These are phyloP conservation scores for Gardenia jasminoides DNA, from an alignment of 257 asterid genomes.

Conservation along the genomic window DNA sequence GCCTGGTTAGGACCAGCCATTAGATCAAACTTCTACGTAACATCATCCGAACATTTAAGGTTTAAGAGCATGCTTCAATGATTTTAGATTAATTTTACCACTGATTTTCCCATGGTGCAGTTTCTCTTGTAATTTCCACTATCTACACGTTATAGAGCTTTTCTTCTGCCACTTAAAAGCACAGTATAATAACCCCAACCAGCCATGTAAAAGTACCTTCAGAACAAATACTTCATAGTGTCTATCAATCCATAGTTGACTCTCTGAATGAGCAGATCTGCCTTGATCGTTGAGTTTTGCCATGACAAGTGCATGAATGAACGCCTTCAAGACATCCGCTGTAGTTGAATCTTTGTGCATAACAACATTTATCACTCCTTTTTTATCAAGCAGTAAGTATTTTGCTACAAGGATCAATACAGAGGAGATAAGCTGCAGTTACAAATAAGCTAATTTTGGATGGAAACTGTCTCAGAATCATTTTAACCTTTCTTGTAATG, in stretches of 20 bases:
- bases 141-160: too few relatives aligned
- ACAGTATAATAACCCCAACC: neutral
- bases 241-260: constrained; percentile 77
- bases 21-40: too few relatives aligned
- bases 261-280: constrained; percentile 45
- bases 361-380: constrained; percentile 40
- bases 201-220: constrained; percentile 39
- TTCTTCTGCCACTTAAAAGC: too few relatives aligned
- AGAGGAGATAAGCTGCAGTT: constrained; percentile 14
- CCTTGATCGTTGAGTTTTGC: constrained; percentile 45
- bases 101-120: too few relatives aligned
- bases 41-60: too few relatives aligned
- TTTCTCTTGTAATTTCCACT: too few relatives aligned
- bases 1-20: too few relatives aligned
- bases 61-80: too few relatives aligned
- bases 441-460: neutral
- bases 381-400: constrained; percentile 54
- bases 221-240: constrained; percentile 54
- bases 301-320: constrained; percentile 70
- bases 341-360: constrained; percentile 77
- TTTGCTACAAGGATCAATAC: constrained; percentile 45
- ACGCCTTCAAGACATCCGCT: constrained; percentile 70
- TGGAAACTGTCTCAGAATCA: constrained; percentile 4
- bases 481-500: constrained; percentile 65
- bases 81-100: too few relatives aligned